Evolutionary conservation across 2,329 filamentous ascomycete species (phyloP).

Genomic region (Cladosporium sp.): DNA sequence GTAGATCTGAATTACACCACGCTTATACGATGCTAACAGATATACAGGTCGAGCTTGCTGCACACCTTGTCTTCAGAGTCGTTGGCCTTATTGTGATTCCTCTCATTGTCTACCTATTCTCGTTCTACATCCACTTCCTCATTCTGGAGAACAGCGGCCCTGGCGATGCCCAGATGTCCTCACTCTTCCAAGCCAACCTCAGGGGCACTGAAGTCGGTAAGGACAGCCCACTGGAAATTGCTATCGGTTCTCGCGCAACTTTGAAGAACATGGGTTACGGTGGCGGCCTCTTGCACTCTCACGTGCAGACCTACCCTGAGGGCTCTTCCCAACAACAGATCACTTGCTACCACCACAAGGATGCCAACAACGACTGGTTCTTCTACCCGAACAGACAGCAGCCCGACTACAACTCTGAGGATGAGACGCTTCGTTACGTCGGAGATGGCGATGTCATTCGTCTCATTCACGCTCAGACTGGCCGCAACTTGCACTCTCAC

Average conservation of each 20-base stretch:
- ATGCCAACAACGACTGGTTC: constrained; percentile 99
- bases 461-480: constrained; percentile 89
- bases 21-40: constrained; percentile 17
- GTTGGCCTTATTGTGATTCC: constrained; percentile 86
- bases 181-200: constrained; percentile 95
- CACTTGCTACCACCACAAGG: constrained; percentile 99
- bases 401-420: constrained; percentile 65
- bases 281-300: constrained; percentile 90
- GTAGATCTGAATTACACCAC: no score
- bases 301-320: constrained; percentile 93
- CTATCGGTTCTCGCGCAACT: constrained; percentile 81
- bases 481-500: constrained; percentile 95
- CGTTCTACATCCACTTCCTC: constrained; percentile 90
- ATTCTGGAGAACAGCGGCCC: constrained; percentile 91
- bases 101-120: constrained; percentile 87
- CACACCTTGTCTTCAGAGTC: constrained; percentile 75
- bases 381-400: constrained; percentile 90
- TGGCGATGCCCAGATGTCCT: constrained; percentile 99
- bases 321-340: constrained; percentile 93
- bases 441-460: constrained; percentile 75
- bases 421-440: constrained; percentile 68
- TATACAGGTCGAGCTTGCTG: constrained; percentile 58
- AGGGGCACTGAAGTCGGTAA: constrained; percentile 90
- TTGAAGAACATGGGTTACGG: constrained; percentile 99
- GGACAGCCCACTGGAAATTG: constrained; percentile 89